Base-by-base conservation (phyloP, 1,139 yeast genomes). In the Pichia sorboxylosa region DNA sequence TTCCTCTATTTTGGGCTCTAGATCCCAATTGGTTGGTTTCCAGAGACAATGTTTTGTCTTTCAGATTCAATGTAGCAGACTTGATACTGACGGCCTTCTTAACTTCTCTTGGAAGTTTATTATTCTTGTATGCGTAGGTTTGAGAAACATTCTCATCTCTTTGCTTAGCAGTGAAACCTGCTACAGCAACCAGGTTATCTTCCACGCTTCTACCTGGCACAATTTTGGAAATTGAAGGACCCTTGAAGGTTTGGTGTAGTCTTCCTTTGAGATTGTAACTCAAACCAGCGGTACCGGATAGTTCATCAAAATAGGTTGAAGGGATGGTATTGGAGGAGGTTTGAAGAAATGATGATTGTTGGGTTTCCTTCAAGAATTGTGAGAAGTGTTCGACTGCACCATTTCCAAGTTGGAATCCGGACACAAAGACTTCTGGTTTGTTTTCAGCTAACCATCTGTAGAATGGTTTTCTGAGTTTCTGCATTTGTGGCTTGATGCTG, bases 251-350 rank as follows among this genome's bases (percentile, higher is more conserved):
- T 55, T 78, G 81, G 41, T 64, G 53, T 30, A 83, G 61, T 52
- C 85, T 68, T 6, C 94, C 94, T 42, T 68, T 69, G 44, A 79
- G 67, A 31, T 66, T 66, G 49, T 83, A 84, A 2, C 83, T 69
- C 38, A 80, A 63, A 11, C 92, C 92, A 28, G 78, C 92, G 9
- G 79, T 72, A 26, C 84, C 90, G 38, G 76, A 48, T 14, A 51
- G 41, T 30, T 37, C 38, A 6, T 44, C 38, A 11, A 34, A 33
- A 26, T 47, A 44, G 13, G 44, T 29, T 20, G 41, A 31, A 14
- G 54, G 47, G 13, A 49, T 41, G 6, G 28, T 17, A n/a, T 23
- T 27, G 21, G 27, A 18, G 8, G 25, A 16, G 19, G 19, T 26
- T 8, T 25, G 19, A 5, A 37, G 20, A 17, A 39, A 19, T 32